Evolutionary conservation across 2,329 filamentous ascomycete species (phyloP), one percentile per base, ranked within the genome.

Genomic region (Cladophialophora yegresii): DNA sequence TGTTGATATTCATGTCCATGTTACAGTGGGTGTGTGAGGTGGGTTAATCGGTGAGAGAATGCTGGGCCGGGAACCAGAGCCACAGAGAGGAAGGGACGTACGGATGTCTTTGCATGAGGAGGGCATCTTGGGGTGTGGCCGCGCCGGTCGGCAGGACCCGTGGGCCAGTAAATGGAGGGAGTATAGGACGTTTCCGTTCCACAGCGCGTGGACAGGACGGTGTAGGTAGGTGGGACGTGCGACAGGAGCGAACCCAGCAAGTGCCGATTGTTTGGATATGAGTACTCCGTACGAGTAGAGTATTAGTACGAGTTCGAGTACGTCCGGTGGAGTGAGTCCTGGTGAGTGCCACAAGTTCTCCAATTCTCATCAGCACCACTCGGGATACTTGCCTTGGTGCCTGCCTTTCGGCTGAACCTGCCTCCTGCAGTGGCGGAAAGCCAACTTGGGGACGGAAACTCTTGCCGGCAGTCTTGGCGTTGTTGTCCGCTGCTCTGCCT

Each of bases 21-120:
- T 28, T 28, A 28, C 3, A 28, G 26, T 28, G 6, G 26, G 26
- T 28, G 26, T 6, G 6, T 6, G 6, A 6, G 26, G 26, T 28
- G 26, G 26, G 6, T 6, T 6, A 28, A 28, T 28, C 3, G 6
- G 40, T n/a, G n/a, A 43, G 40, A 33, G 23, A 49, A 26, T 9
- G 53, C n/a, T 13, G 12, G 32, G n/a, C n/a, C n/a, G n/a, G n/a
- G n/a, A n/a, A n/a, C n/a, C n/a, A n/a, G n/a, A n/a, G n/a, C n/a
- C n/a, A 20, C 13, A 16, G n/a, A 47, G 54, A 58, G 47, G 33
- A 49, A 56, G 55, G 55, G 51, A 81, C 91, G 71, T 85, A 98
- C 93, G 88, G 76, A 99, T 91, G 79, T 98, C 93, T 86, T 93
- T 91, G 82, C 95, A 99, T 68, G 93, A 97, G 78, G 90, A 92